phyloP scores from a whole-genome alignment of 352 stramenopile species.

The Thraustochytrium aureum region DNA sequence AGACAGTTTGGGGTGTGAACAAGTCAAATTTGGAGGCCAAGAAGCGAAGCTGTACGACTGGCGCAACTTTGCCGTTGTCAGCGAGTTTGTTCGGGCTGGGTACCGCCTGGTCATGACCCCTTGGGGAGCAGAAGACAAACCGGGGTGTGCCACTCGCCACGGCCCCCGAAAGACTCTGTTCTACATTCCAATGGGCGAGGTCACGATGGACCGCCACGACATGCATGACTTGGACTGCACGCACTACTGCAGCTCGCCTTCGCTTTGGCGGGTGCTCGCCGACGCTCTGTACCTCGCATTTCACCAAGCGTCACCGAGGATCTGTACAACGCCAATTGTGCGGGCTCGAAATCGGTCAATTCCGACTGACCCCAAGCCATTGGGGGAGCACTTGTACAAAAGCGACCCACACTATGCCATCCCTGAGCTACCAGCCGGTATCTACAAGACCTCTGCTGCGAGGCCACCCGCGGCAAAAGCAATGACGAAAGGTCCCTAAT shows the following conservation, averaged over 20 bases:
- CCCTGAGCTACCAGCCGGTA: too few species aligned
- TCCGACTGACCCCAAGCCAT: too few species aligned
- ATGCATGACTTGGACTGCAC: background rate
- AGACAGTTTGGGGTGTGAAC: background rate
- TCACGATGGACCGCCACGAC: background rate
- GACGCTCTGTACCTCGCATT: background rate
- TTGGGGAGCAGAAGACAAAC: too few species aligned
- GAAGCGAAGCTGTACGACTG: background rate
- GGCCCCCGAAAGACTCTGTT: background rate
- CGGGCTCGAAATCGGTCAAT: background rate
- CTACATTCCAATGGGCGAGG: background rate
- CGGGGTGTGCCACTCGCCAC: too few species aligned
- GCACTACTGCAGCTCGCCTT: background rate
- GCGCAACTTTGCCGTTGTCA: background rate
- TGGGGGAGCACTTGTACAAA: too few species aligned
- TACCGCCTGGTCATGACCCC: background rate
- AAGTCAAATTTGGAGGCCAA: background rate
- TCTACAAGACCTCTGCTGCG: too few species aligned
- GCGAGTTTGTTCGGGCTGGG: background rate
- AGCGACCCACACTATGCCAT: too few species aligned
- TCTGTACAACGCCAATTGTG: background rate
- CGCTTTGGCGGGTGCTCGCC: background rate
- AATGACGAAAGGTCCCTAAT: too few species aligned
- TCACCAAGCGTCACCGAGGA: too few species aligned
- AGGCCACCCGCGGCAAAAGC: too few species aligned